Percentiles rank a stretch among this genome's conserved stretches.
Conservation (phyloP, 1,284 basidiomycete genomes). For the Sporisorium graminicola region DNA sequence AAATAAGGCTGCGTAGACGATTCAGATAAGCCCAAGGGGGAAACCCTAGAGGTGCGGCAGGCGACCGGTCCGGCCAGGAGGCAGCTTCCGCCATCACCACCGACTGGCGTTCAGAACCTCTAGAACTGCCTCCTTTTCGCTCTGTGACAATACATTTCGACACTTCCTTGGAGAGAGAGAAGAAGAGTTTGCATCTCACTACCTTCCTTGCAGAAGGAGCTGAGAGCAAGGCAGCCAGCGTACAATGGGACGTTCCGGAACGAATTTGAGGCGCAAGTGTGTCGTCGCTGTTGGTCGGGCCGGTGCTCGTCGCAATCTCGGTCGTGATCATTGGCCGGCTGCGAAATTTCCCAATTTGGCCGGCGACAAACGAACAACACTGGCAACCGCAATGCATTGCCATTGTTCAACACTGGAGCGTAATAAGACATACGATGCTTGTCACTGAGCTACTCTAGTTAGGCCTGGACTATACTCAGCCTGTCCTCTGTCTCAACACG, state of each 20-base stretch:
- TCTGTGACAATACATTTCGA: no score
- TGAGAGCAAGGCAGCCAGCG: background rate
- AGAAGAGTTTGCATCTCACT: no score
- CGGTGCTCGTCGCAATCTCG: constrained; percentile 22
- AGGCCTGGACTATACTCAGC: no score
- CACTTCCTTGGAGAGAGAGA: no score
- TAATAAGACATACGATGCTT: background rate
- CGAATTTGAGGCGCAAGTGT: background rate
- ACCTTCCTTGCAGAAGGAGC: no score
- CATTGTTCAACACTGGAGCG: no score
- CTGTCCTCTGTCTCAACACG: no score
- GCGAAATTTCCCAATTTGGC: constrained; percentile 9
- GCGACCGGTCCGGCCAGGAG: constrained; percentile 1
- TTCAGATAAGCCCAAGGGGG: background rate
- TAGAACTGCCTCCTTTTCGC: no score
- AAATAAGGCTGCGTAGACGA: background rate
- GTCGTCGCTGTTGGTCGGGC: constrained; percentile 25
- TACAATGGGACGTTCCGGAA: background rate
- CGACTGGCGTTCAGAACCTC: no score
- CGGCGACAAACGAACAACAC: background rate
- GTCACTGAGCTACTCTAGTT: background rate
- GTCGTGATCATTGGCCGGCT: constrained; percentile 5
- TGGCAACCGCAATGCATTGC: background rate
- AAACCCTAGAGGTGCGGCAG: background rate
- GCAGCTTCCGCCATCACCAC: background rate